phyloP scores from a whole-genome alignment of 2,329 filamentous ascomycete genomes.

The Hypoxylon sp. region DNA sequence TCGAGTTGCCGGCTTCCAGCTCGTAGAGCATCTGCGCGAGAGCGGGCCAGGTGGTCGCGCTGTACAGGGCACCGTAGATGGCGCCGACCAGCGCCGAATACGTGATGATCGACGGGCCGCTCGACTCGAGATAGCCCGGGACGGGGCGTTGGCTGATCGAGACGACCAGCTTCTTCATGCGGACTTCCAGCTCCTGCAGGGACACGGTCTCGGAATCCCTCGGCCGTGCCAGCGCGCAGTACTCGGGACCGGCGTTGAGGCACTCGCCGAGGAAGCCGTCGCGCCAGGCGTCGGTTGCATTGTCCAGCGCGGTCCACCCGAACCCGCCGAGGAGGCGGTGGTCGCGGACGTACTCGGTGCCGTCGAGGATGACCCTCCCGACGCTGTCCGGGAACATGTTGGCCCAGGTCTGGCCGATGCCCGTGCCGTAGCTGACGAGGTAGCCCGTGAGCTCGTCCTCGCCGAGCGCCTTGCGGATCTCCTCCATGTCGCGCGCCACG shows the following conservation, averaged over 20 bases:
- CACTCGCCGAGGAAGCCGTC: constrained; percentile 62
- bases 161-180: constrained; percentile 51
- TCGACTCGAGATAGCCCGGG: constrained; percentile 48
- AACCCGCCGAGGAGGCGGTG: constrained; percentile 56
- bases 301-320: constrained; percentile 57
- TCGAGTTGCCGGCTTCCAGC: constrained; percentile 55
- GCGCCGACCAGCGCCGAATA: constrained; percentile 52
- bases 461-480: constrained; percentile 55
- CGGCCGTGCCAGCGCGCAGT: constrained; percentile 54
- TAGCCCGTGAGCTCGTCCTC: constrained; percentile 59
- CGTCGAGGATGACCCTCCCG: constrained; percentile 58
- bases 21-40: constrained; percentile 53
- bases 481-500: constrained; percentile 58
- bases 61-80: constrained; percentile 55
- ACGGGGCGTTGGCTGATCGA: constrained; percentile 51
- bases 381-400: constrained; percentile 59
- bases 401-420: constrained; percentile 60
- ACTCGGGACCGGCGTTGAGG: constrained; percentile 54
- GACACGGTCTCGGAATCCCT: constrained; percentile 44
- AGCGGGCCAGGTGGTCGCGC: constrained; percentile 52
- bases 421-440: constrained; percentile 60
- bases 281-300: constrained; percentile 57
- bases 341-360: constrained; percentile 57
- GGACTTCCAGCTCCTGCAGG: constrained; percentile 47
- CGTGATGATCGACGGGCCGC: constrained; percentile 55